phyloP scores from a whole-genome alignment of 1,284 basidiomycete genomes.

The Omphalotus olearius region DNA sequence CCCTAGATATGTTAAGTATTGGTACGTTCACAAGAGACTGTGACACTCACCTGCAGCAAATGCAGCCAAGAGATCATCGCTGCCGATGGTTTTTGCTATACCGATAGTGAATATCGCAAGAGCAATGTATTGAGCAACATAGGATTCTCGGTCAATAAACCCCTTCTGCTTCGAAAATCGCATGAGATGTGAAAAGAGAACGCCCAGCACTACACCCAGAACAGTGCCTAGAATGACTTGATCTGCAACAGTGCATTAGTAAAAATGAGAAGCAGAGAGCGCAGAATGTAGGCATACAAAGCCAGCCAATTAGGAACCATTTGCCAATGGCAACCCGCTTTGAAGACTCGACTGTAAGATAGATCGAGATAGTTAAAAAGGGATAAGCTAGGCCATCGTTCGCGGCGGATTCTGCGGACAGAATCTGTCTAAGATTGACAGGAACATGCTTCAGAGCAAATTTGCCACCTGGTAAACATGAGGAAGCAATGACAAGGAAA shows the following conservation, averaged over 20 bases:
- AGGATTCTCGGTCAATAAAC: constrained; percentile 89
- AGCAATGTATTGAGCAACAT: constrained; percentile 87
- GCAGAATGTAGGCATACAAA: constrained; percentile 44
- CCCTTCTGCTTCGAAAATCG: constrained; percentile 73
- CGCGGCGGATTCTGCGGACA: constrained; percentile 77
- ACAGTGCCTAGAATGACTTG: constrained; percentile 81
- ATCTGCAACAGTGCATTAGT: constrained; percentile 42
- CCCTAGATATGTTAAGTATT: constrained; percentile 32
- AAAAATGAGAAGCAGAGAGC: neutral
- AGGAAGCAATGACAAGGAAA: neutral
- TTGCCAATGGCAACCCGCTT: constrained; percentile 62
- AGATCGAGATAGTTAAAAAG: constrained; percentile 85
- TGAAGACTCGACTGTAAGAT: constrained; percentile 73
- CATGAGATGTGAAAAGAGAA: constrained; percentile 77
- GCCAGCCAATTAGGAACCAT: constrained; percentile 82
- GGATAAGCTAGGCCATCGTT: constrained; percentile 91
- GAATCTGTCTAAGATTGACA: constrained; percentile 72
- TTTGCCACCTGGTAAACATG: constrained; percentile 61
- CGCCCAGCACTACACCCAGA: constrained; percentile 62
- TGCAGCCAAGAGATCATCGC: constrained; percentile 84
- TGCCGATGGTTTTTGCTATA: constrained; percentile 74
- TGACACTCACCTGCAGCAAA: constrained; percentile 77
- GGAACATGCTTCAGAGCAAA: constrained; percentile 90
- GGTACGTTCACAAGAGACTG: too few relatives aligned
- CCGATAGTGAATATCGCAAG: constrained; percentile 80